Evolutionary conservation across 495 filamentous ascomycete genomes (phyloP).

Genomic region (Letharia columbiana): DNA sequence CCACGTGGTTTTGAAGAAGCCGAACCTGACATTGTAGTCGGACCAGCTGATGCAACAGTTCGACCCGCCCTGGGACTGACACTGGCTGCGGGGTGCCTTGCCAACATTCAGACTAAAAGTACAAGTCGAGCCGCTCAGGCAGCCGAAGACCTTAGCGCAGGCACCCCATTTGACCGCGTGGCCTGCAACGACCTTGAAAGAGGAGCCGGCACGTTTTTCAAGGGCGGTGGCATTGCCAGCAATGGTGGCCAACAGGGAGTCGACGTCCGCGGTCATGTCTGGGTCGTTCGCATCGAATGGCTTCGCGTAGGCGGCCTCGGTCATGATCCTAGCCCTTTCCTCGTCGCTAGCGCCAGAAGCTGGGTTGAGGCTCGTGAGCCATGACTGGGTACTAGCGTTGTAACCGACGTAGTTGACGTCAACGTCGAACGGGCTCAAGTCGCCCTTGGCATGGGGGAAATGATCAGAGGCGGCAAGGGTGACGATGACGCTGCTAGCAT

Average conservation of each 20-base stretch:
- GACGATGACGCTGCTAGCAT: neutral
- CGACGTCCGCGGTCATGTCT: constrained; percentile 9
- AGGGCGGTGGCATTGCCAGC: constrained; percentile 2
- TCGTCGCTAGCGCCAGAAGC: constrained; percentile 10
- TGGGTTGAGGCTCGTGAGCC: constrained; percentile 5
- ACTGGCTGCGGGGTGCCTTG: constrained; percentile 7
- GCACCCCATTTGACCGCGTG: neutral
- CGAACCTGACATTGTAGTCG: constrained; percentile 5
- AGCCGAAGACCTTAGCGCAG: neutral
- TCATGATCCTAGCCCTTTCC: constrained; percentile 11
- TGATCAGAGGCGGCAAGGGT: neutral
- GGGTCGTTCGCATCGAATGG: constrained; percentile 13
- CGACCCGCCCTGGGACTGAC: neutral
- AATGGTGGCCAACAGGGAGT: constrained; percentile 5
- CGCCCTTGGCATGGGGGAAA: constrained; percentile 6
- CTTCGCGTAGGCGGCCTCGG: constrained; percentile 15
- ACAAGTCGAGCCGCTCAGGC: constrained; percentile 6
- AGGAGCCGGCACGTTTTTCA: constrained; percentile 8
- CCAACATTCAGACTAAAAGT: neutral
- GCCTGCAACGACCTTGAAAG: neutral
- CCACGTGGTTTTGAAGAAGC: constrained; percentile 6
- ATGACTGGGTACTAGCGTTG: constrained; percentile 5
- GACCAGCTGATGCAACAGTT: constrained; percentile 16
- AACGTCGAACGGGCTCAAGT: constrained; percentile 8
- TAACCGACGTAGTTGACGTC: constrained; percentile 5